Base-by-base conservation (phyloP, 768 basidiomycete genomes). In the Favolaschia claudopus region DNA sequence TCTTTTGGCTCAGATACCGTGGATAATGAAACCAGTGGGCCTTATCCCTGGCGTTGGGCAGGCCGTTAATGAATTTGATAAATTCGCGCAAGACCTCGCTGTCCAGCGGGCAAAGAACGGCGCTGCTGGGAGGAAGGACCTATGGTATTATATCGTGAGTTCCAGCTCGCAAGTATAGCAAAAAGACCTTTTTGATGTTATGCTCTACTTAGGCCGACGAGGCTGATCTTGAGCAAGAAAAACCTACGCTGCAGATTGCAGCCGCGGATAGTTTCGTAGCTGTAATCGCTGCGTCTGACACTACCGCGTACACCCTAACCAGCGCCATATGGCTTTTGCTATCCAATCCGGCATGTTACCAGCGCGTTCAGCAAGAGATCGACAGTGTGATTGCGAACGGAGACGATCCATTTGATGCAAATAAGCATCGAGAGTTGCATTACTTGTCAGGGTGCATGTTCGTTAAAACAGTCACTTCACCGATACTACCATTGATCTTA, bases 71-170 rank as follows among this genome's bases (percentile, higher is more conserved):
- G 42, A 58, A 20, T 58, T 59, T 33, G 55, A 50, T 17, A 24
- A 49, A 1, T 59, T 58, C n/a, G 57, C 25, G 3, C 47, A 32
- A 19, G 28, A 19, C 4, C 43, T 55, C 8, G 58, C 62, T 4
- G 32, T 37, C 19, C 24, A 40, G n/a, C 52, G 62, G 9, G 33
- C 56, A 12, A 46, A 55, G 19, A 39, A 31, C 27, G 62, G 62
- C 9, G 45, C n/a, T 76, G 79, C 38, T 67, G 78, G 17, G 1
- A 36, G 3, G 75, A 82, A 24, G 80, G 83, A 82, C 54, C 76
- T 81, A 6, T 80, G 77, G 63, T 70, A 78, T 55, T 65, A 80
- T 66, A 55, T 80, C 15, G 79, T 76, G 54, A 13, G 70, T 68
- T 28, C 19, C n/a, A n/a, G 25, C n/a, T 17, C 50, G 7, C 25